These are phyloP conservation scores for Thalassiosira profunda DNA, from an alignment of 108 stramenopile genomes.

Conservation along the genomic window DNA sequence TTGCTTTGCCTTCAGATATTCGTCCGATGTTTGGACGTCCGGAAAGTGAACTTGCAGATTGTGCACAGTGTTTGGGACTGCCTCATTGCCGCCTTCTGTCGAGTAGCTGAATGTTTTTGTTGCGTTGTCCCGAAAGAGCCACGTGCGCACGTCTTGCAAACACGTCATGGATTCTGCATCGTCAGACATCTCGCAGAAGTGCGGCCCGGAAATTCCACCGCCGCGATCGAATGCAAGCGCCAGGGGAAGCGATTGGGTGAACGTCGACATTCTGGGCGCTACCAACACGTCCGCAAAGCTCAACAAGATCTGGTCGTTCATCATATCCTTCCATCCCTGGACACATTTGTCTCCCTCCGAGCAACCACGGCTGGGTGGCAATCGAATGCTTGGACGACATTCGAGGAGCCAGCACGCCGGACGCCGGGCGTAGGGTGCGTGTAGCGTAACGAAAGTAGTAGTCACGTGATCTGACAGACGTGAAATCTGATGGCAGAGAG, in stretches of 20 bases:
- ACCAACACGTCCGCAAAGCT: constrained; percentile 55
- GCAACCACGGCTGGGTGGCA: too few relatives aligned
- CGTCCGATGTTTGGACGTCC: constrained; percentile 31
- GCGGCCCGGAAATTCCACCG: background rate
- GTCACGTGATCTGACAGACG: too few relatives aligned
- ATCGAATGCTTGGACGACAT: too few relatives aligned
- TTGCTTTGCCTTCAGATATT: constrained; percentile 17
- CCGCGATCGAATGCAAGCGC: constrained; percentile 41
- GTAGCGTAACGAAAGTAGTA: too few relatives aligned
- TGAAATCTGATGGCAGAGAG: too few relatives aligned
- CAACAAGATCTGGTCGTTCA: constrained; percentile 55
- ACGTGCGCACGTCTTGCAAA: constrained; percentile 34
- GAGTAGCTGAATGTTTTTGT: constrained; percentile 3
- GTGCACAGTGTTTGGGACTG: constrained; percentile 25
- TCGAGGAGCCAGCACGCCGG: too few relatives aligned
- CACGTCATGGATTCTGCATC: constrained; percentile 42
- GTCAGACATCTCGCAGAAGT: constrained; percentile 50
- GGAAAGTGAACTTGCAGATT: constrained; percentile 33
- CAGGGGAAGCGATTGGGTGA: constrained; percentile 63
- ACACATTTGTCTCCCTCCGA: too few relatives aligned
- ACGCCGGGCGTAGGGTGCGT: too few relatives aligned
- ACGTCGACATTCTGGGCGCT: constrained; percentile 49
- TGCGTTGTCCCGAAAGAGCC: constrained; percentile 45
- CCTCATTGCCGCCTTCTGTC: constrained; percentile 1
- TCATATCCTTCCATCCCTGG: constrained; percentile 54